These are phyloP conservation scores for Colletotrichum destructivum DNA, from an alignment of 2,329 filamentous ascomycete genomes.

Conservation along the genomic window DNA sequence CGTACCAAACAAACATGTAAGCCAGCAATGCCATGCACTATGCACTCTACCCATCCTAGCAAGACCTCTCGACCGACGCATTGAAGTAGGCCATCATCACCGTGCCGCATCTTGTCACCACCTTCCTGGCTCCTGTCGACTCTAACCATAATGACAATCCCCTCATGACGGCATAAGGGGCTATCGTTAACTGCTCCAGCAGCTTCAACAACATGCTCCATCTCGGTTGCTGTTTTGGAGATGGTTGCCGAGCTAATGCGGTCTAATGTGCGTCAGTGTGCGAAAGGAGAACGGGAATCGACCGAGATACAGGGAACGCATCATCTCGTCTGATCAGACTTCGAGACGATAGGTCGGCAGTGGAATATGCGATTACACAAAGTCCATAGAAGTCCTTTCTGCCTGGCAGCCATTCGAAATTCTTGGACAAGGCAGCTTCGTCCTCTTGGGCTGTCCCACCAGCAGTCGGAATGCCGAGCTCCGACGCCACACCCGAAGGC, in stretches of 20 bases:
- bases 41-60: not conserved
- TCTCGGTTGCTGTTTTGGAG: not conserved
- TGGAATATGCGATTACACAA: not conserved
- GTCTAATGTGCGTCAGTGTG: constrained; percentile 2
- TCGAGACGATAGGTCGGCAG: not conserved
- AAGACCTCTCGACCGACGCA: not conserved
- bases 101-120: too few relatives aligned
- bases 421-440: not conserved
- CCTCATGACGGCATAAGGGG: too few relatives aligned
- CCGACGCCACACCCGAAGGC: not conserved
- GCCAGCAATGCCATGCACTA: not conserved
- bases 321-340: not conserved
- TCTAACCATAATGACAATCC: too few relatives aligned
- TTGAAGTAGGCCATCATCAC: too few relatives aligned
- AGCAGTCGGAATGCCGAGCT: not conserved
- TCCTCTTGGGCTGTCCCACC: too few relatives aligned
- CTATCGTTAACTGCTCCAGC: not conserved
- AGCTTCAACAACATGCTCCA: not conserved
- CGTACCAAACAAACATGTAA: constrained; percentile 1
- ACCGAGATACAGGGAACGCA: not conserved
- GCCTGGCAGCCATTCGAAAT: not conserved
- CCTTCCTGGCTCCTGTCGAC: too few relatives aligned
- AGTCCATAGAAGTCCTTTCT: not conserved
- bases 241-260: constrained; percentile 9
- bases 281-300: not conserved